These are phyloP conservation scores for Cystobasidiaceae sp. DNA, from an alignment of 1,284 basidiomycete species.

Conservation along the genomic window DNA sequence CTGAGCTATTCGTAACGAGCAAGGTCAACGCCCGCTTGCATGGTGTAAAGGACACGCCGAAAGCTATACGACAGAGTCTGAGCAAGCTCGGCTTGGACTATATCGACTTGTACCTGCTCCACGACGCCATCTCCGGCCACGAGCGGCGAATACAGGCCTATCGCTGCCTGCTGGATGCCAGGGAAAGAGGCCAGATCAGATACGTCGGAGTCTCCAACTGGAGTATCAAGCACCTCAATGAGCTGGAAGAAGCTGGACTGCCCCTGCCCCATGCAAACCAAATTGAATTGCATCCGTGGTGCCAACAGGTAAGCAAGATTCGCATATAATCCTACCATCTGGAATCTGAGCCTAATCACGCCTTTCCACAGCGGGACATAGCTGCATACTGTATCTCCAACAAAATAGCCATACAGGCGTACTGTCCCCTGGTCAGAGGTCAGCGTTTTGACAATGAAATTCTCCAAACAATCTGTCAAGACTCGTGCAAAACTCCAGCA, in stretches of 20 bases:
- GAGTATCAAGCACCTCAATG: slow-evolving; percentile 38
- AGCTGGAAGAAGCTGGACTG: slow-evolving; percentile 49
- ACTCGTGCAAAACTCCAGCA: slow-evolving; percentile 54
- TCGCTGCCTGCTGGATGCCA: slow-evolving; percentile 40
- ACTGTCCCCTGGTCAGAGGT: slow-evolving; percentile 59
- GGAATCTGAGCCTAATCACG: too few species aligned
- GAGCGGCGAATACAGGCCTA: slow-evolving; percentile 49
- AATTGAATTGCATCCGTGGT: slow-evolving; percentile 33
- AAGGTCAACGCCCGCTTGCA: slow-evolving; percentile 41
- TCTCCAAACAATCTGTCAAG: slow-evolving; percentile 46
- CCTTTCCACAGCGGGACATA: slow-evolving; percentile 11
- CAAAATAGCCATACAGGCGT: slow-evolving; percentile 60
- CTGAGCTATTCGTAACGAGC: slow-evolving; percentile 60
- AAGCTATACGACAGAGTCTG: slow-evolving; percentile 36
- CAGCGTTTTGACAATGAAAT: slow-evolving; percentile 55
- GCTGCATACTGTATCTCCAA: slow-evolving; percentile 59
- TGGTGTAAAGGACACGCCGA: slow-evolving; percentile 31
- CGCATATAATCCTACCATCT: too few species aligned
- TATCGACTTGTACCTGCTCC: slow-evolving; percentile 42
- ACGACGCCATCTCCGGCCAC: slow-evolving; percentile 31
- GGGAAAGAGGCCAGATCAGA: slow-evolving; percentile 39
- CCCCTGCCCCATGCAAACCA: slow-evolving; percentile 42
- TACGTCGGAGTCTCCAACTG: slow-evolving; percentile 43
- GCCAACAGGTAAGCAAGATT: slow-evolving; percentile 14
- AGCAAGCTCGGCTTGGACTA: slow-evolving; percentile 40